These are phyloP conservation scores for Mrakia hoshinonis DNA, from an alignment of 768 basidiomycete genomes.

Conservation along the genomic window DNA sequence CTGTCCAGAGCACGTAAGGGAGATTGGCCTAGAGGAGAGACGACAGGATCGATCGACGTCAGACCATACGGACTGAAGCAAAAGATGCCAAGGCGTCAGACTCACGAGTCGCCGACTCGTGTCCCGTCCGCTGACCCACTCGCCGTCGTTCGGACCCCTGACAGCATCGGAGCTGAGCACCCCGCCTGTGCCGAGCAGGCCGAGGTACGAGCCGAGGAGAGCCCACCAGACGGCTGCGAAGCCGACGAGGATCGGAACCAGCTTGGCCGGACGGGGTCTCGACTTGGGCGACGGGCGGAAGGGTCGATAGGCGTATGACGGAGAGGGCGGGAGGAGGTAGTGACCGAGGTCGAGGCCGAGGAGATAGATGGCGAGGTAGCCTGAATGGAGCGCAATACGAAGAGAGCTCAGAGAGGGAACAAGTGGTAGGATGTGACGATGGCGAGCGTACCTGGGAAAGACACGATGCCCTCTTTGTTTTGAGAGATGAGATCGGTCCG, in stretches of 20 bases:
- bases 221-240: conserved; percentile 75
- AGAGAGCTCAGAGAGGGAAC: neutral
- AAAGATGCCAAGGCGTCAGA: conserved; percentile 22
- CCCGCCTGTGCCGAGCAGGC: conserved; percentile 23
- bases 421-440: neutral
- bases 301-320: conserved; percentile 58
- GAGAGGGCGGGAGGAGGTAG: conserved; percentile 66
- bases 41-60: neutral
- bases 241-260: conserved; percentile 63
- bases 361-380: conserved; percentile 83
- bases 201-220: conserved; percentile 42
- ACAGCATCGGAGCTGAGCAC: neutral
- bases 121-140: conserved; percentile 41
- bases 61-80: neutral
- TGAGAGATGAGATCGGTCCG: conserved; percentile 58
- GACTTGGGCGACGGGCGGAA: conserved; percentile 31
- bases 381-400: conserved; percentile 40
- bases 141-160: conserved; percentile 24
- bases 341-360: conserved; percentile 76
- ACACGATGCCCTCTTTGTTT: conserved; percentile 89
- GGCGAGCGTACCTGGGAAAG: conserved; percentile 55
- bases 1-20: conserved; percentile 79
- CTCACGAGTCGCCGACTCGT: conserved; percentile 60
- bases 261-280: conserved; percentile 48
- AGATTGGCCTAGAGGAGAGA: conserved; percentile 60